Conservation (phyloP, 2,329 filamentous ascomycete species). For the Sporothrix euskadiensis region DNA sequence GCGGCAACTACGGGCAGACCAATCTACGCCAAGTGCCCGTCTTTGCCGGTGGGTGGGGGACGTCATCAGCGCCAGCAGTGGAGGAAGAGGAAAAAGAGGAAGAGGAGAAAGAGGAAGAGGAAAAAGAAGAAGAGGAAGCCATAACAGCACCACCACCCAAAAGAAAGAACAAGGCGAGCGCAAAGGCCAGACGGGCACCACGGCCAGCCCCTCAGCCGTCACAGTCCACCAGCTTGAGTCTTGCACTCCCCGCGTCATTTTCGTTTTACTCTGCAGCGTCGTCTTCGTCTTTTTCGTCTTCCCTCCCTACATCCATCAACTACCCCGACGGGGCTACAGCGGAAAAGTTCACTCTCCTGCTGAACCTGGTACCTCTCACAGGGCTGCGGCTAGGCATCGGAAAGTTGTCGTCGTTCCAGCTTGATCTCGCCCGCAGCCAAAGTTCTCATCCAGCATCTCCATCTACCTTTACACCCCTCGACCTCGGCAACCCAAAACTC, state of each 20-base stretch:
- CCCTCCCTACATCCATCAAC: background rate
- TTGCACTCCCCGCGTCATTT: background rate
- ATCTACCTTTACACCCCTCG: background rate
- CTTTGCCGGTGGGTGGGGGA: background rate
- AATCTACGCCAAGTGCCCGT: background rate
- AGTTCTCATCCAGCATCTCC: background rate
- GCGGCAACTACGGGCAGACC: constrained; percentile 1
- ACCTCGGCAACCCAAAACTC: constrained; percentile 13
- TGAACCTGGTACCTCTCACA: constrained; percentile 3
- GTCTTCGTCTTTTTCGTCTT: background rate
- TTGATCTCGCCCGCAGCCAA: background rate
- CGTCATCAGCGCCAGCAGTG: background rate
- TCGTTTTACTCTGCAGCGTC: background rate
- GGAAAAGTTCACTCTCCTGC: background rate
- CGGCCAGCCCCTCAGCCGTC: background rate
- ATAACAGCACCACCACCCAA: no score
- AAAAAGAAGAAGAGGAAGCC: no score
- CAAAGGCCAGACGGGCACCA: background rate
- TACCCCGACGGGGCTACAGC: constrained; percentile 2
- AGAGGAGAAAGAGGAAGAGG: no score
- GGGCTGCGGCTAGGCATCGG: constrained; percentile 8
- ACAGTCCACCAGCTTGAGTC: background rate
- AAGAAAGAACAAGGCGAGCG: background rate
- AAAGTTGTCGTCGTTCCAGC: constrained; percentile 6
- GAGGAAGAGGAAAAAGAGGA: background rate